Evolutionary conservation across 2,329 filamentous ascomycete genomes (phyloP).

Genomic region (Beauveria rudraprayagi): DNA sequence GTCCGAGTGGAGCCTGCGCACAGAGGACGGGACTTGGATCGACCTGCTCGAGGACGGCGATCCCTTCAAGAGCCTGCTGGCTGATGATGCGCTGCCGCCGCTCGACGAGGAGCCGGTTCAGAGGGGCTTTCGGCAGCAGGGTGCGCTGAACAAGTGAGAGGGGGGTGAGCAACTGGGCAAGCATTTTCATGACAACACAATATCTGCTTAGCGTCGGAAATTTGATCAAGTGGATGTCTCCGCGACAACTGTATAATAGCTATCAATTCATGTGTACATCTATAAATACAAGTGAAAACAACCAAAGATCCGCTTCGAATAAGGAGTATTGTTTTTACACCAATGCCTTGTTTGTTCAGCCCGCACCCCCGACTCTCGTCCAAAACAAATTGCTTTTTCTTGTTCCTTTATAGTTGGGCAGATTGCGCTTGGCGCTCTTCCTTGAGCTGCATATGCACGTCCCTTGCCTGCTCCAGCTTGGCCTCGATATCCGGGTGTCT

Average conservation of each 20-base stretch:
- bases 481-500: conserved; percentile 39
- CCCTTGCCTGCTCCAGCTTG: conserved; percentile 40
- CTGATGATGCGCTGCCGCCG: conserved; percentile 25
- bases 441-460: conserved; percentile 47
- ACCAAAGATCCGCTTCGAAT: conserved; percentile 16
- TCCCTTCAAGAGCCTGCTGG: conserved; percentile 53
- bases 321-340: conserved; percentile 6
- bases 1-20: conserved; percentile 78
- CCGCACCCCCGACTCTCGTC: background rate
- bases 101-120: conserved; percentile 29
- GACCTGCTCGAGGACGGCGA: conserved; percentile 67
- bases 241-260: conserved; percentile 15
- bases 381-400: conserved; percentile 4
- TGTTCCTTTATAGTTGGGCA: conserved; percentile 24
- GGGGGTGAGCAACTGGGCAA: conserved; percentile 14
- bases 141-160: conserved; percentile 26
- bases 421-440: conserved; percentile 33
- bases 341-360: background rate
- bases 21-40: conserved; percentile 50
- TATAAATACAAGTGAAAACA: conserved; percentile 29
- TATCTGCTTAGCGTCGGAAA: conserved; percentile 6
- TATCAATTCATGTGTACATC: conserved; percentile 19
- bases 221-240: background rate
- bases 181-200: background rate
- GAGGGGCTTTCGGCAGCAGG: conserved; percentile 46